These are phyloP conservation scores for Spinellus fusiger DNA, from an alignment of 192 early-diverging fungal species.

Conservation along the genomic window DNA sequence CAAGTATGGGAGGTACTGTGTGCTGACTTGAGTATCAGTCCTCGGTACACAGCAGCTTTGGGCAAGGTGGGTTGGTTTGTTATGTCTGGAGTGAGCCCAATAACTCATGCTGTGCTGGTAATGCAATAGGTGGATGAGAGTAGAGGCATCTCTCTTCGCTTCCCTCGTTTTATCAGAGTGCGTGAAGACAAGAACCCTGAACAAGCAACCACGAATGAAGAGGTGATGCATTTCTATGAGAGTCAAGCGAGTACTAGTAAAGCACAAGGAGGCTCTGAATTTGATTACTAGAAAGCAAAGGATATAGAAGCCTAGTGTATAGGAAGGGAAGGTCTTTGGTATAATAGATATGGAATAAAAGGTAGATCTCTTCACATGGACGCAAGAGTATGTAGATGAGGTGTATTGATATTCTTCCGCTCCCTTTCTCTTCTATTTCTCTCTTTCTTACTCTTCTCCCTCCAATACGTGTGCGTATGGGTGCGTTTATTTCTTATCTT, in stretches of 20 bases:
- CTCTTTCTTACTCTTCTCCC: too few species aligned
- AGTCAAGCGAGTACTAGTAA: conserved; percentile 3
- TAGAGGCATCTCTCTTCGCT: conserved; percentile 95
- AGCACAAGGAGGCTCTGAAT: conserved; percentile 1
- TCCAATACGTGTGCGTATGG: too few species aligned
- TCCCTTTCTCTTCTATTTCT: background rate
- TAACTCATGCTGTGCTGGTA: conserved; percentile 5
- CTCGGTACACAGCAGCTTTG: conserved; percentile 85
- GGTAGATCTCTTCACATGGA: too few species aligned
- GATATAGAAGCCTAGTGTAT: too few species aligned
- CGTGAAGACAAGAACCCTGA: conserved; percentile 95
- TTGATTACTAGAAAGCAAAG: conserved; percentile 16
- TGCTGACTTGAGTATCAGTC: conserved; percentile 95
- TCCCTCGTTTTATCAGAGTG: conserved; percentile 92
- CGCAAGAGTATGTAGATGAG: background rate
- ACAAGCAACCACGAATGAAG: conserved; percentile 84
- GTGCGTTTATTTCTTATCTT: too few species aligned
- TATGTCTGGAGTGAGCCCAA: background rate
- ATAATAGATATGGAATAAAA: background rate
- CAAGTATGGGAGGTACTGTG: conserved; percentile 96
- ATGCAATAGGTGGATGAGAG: conserved; percentile 65
- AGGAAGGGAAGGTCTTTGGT: too few species aligned
- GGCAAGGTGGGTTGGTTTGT: conserved; percentile 53
- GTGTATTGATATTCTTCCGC: background rate
- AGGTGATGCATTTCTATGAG: conserved; percentile 31